phyloP scores from a whole-genome alignment of 441 rosid species.

The Hura crepitans region DNA sequence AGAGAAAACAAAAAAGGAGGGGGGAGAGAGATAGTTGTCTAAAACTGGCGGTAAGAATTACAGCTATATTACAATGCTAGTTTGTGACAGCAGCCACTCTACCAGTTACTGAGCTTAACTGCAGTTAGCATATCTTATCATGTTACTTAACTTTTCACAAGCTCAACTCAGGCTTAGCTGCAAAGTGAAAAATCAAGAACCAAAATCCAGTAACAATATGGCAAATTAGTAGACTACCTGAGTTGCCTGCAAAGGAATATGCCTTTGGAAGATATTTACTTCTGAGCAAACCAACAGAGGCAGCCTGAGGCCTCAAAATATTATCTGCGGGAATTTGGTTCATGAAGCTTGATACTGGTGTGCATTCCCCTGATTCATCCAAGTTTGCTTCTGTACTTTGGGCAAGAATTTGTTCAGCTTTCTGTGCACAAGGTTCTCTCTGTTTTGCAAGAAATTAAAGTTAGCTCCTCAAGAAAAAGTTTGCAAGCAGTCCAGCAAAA shows the following conservation, averaged over 20 bases:
- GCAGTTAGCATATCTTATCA: not conserved
- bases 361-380: constrained; percentile 31
- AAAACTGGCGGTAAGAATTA: not conserved
- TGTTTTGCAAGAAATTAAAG: constrained; percentile 22
- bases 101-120: not conserved
- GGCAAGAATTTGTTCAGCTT: constrained; percentile 31
- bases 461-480: constrained; percentile 7
- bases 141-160: not conserved
- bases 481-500: not conserved
- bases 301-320: constrained; percentile 30
- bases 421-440: constrained; percentile 27
- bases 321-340: constrained; percentile 37
- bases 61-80: not conserved
- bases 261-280: constrained; percentile 36
- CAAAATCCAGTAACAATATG: not conserved
- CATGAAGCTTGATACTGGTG: constrained; percentile 27
- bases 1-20: not conserved
- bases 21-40: not conserved
- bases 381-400: constrained; percentile 35
- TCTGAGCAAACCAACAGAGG: constrained; percentile 34
- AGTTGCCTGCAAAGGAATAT: constrained; percentile 42
- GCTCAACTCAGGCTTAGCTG: not conserved
- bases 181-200: constrained; percentile 4
- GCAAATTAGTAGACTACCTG: constrained; percentile 34
- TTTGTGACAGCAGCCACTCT: not conserved